phyloP scores from a whole-genome alignment of 139 green algal genomes.

The Chlamydomonas sphaeroides region DNA sequence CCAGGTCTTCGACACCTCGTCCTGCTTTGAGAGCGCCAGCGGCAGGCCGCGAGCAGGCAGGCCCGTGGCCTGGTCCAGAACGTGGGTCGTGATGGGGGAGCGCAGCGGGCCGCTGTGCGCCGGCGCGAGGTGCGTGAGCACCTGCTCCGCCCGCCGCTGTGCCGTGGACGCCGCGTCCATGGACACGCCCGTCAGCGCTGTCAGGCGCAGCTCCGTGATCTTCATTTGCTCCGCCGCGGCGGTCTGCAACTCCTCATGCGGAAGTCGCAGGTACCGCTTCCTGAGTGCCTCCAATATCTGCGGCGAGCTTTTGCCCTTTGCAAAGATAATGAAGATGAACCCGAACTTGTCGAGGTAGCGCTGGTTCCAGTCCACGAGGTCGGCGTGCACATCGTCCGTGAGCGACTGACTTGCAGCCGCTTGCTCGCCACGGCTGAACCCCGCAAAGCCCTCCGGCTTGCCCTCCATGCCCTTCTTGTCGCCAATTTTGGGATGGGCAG shows the following conservation, averaged over 20 bases:
- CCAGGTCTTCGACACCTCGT: constrained; percentile 57
- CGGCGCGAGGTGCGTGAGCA: constrained; percentile 23
- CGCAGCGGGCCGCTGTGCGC: constrained; percentile 30
- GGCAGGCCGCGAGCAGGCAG: constrained; percentile 79
- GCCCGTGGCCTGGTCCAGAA: constrained; percentile 89
- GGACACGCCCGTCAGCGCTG: constrained; percentile 54
- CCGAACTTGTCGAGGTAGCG: constrained; percentile 89
- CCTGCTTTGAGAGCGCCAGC: constrained; percentile 69
- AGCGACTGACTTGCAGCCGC: constrained; percentile 27
- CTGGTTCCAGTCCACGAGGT: constrained; percentile 70
- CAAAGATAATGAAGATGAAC: constrained; percentile 96
- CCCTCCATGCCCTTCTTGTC: constrained; percentile 66
- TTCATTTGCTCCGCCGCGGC: constrained; percentile 93
- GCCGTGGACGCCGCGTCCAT: background rate
- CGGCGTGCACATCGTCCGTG: constrained; percentile 28
- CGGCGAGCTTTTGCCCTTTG: constrained; percentile 69
- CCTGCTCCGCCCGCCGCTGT: constrained; percentile 53
- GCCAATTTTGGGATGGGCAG: constrained; percentile 89
- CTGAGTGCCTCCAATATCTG: constrained; percentile 78
- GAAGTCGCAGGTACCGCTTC: constrained; percentile 44
- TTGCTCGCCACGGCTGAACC: constrained; percentile 40
- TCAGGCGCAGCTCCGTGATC: constrained; percentile 94
- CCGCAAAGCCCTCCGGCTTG: constrained; percentile 63
- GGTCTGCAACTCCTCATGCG: constrained; percentile 70
- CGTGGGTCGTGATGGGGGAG: constrained; percentile 95